Evolutionary conservation across 2,329 filamentous ascomycete species (phyloP).

Genomic region (Ceratocystis ficicola): DNA sequence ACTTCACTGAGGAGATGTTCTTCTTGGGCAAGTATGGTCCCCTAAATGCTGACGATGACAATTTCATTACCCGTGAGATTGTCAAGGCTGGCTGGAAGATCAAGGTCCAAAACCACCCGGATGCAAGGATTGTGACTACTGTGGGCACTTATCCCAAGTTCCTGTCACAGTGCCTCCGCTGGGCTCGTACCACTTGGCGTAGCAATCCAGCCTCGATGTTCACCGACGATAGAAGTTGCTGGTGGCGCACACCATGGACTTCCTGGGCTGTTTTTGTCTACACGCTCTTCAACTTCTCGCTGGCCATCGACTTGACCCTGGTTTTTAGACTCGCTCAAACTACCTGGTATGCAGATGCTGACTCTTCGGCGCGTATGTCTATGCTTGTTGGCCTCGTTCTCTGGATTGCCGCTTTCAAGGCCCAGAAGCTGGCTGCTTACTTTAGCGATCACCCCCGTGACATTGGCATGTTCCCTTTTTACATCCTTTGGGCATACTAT

Average conservation of each 20-base stretch:
- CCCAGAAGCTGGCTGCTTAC: conserved; percentile 44
- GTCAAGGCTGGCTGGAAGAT: conserved; percentile 41
- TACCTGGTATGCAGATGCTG: conserved; percentile 16
- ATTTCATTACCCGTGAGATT: conserved; percentile 45
- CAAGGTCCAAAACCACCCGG: conserved; percentile 40
- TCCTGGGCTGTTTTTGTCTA: conserved; percentile 45
- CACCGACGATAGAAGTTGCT: conserved; percentile 17
- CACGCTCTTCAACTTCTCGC: conserved; percentile 43
- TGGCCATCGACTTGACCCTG: conserved; percentile 39
- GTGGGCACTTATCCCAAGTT: conserved; percentile 42
- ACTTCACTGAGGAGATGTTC: conserved; percentile 41
- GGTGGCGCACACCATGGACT: conserved; percentile 37
- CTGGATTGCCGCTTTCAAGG: conserved; percentile 46
- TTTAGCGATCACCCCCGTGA: conserved; percentile 41
- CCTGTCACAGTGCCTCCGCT: conserved; percentile 41
- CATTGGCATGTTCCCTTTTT: conserved; percentile 37
- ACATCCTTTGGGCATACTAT: conserved; percentile 44
- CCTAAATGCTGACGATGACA: conserved; percentile 48
- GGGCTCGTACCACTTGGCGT: conserved; percentile 47
- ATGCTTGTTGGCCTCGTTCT: conserved; percentile 24
- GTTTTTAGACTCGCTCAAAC: conserved; percentile 26
- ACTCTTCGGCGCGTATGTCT: not conserved
- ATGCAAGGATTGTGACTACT: conserved; percentile 40
- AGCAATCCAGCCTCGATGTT: conserved; percentile 41
- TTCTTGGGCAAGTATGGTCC: conserved; percentile 35